Conservation (phyloP, 352 stramenopile genomes). For the Phytophthora cajani region DNA sequence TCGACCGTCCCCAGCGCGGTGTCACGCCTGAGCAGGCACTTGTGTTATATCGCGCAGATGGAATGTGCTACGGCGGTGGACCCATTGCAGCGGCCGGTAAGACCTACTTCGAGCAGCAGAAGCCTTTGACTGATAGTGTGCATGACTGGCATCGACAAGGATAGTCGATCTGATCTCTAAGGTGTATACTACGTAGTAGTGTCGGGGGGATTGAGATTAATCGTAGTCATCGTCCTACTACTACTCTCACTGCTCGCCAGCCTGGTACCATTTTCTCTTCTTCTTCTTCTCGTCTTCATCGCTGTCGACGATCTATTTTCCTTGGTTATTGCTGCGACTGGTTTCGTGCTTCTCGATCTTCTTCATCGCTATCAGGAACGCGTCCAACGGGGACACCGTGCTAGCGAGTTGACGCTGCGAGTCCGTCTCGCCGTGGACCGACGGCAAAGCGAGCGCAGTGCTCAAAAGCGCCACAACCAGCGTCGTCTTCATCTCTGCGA, state of each 20-base stretch:
- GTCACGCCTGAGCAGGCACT: conserved; percentile 87
- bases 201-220: too few relatives aligned
- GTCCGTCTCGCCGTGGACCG: background rate
- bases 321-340: background rate
- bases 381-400: background rate
- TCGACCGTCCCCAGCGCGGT: conserved; percentile 82
- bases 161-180: background rate
- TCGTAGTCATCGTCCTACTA: too few relatives aligned
- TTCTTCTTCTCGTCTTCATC: conserved; percentile 1
- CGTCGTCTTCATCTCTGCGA: conserved; percentile 19
- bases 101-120: conserved; percentile 75
- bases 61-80: conserved; percentile 81
- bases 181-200: too few relatives aligned
- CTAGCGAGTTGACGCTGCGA: conserved; percentile 2
- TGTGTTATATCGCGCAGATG: conserved; percentile 86
- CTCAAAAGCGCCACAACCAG: conserved; percentile 10
- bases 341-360: conserved; percentile 10
- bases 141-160: conserved; percentile 61
- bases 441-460: conserved; percentile 13
- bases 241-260: background rate
- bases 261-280: background rate
- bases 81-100: conserved; percentile 67
- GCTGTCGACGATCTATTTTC: conserved; percentile 4
- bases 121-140: conserved; percentile 47
- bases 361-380: conserved; percentile 10